phyloP scores from a whole-genome alignment of 1,139 yeast species.

The Debaryomyces robertsiae region DNA sequence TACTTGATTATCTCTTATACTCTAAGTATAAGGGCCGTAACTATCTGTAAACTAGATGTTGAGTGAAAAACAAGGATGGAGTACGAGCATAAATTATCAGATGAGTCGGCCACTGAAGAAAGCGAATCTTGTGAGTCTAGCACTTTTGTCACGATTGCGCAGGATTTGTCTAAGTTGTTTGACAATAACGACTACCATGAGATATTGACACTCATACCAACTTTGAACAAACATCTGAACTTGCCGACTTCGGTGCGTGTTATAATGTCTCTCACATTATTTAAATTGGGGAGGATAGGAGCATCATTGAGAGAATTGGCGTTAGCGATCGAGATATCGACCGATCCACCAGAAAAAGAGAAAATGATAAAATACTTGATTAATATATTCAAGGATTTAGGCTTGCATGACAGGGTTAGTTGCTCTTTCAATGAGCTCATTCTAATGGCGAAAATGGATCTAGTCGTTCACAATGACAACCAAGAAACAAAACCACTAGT shows the following conservation, averaged over 20 bases:
- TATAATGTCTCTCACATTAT: slow-evolving; percentile 25
- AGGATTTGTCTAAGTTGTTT: slow-evolving; percentile 13
- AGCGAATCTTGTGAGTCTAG: slow-evolving; percentile 6
- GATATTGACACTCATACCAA: slow-evolving; percentile 15
- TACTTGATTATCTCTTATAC: background rate
- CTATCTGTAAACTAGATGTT: background rate
- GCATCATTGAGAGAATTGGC: slow-evolving; percentile 32
- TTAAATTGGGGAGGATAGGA: slow-evolving; percentile 27
- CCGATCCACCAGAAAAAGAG: slow-evolving; percentile 18
- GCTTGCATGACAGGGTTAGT: slow-evolving; percentile 15
- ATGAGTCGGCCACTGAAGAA: slow-evolving; percentile 6
- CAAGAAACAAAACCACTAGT: slow-evolving; percentile 3
- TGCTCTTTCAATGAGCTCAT: slow-evolving; percentile 19
- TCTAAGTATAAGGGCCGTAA: no score
- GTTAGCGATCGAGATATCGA: slow-evolving; percentile 29
- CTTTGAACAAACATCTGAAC: slow-evolving; percentile 8
- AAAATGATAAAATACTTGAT: slow-evolving; percentile 21
- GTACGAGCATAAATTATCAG: slow-evolving; percentile 2
- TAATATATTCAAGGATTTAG: slow-evolving; percentile 21
- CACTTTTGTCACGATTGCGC: slow-evolving; percentile 10
- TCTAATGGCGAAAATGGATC: slow-evolving; percentile 14
- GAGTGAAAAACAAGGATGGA: background rate
- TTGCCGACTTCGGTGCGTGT: slow-evolving; percentile 16
- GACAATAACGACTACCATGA: slow-evolving; percentile 10
- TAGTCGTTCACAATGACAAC: slow-evolving; percentile 8